A percentile compares a stretch with the other conserved stretches of the same genome.
These are phyloP conservation scores for Pleurotus giganteus DNA, from an alignment of 768 basidiomycete genomes.

Conservation along the genomic window DNA sequence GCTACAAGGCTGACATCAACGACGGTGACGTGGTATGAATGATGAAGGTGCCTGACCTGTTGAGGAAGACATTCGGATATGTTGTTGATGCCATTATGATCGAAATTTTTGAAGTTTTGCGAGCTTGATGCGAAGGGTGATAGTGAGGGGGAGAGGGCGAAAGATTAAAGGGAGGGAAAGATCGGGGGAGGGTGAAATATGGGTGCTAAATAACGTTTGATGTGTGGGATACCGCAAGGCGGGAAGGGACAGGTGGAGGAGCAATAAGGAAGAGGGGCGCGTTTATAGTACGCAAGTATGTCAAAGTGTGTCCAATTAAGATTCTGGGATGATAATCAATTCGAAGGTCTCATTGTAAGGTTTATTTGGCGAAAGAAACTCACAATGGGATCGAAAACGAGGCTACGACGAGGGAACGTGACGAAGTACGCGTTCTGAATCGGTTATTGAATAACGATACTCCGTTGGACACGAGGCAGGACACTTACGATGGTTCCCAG, in stretches of 20 bases:
- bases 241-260: slow-evolving; percentile 3
- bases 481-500: not conserved
- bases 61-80: not conserved
- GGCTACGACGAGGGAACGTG: slow-evolving; percentile 7
- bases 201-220: not conserved
- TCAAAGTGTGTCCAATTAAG: not conserved
- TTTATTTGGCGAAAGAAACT: not conserved
- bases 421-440: not conserved
- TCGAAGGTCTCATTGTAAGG: not conserved
- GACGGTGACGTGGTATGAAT: not conserved
- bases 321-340: slow-evolving; percentile 8
- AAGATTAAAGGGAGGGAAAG: not conserved
- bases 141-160: not conserved
- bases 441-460: not conserved
- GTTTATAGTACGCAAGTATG: not conserved
- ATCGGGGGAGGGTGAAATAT: slow-evolving; percentile 2
- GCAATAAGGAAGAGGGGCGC: slow-evolving; percentile 4
- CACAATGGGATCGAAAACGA: slow-evolving; percentile 6
- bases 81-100: not conserved
- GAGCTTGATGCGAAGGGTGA: slow-evolving; percentile 1
- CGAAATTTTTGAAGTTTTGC: not conserved
- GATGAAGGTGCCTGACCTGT: not conserved
- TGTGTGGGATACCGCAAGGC: not conserved
- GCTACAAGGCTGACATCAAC: not conserved
- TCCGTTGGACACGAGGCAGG: slow-evolving; percentile 3